Evolutionary conservation across 345 rosid species (phyloP).

Genomic region (Eutrema yunnanense): DNA sequence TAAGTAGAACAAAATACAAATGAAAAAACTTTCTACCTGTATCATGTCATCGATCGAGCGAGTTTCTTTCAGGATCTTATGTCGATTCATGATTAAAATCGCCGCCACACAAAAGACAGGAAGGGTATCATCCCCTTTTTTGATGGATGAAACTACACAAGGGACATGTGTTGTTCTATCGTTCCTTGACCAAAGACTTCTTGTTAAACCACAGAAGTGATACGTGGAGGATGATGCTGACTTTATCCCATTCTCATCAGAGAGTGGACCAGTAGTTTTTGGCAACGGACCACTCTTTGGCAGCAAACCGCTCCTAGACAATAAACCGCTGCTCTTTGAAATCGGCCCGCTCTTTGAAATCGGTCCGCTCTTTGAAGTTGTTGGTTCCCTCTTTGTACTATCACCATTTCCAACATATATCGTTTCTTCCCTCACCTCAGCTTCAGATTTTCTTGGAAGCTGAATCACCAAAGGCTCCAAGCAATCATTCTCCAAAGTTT

Average conservation of each 20-base stretch:
- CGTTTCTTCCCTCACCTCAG: slow-evolving; percentile 40
- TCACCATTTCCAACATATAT: slow-evolving; percentile 36
- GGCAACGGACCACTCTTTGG: slow-evolving; percentile 35
- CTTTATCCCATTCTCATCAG: slow-evolving; percentile 44
- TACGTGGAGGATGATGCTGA: slow-evolving; percentile 36
- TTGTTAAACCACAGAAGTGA: slow-evolving; percentile 74
- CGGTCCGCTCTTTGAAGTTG: slow-evolving; percentile 29
- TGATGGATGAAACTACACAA: slow-evolving; percentile 44
- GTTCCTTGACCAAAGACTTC: slow-evolving; percentile 61
- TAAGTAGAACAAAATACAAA: background rate
- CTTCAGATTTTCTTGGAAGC: slow-evolving; percentile 40
- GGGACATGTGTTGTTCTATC: slow-evolving; percentile 43
- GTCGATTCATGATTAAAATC: slow-evolving; percentile 80
- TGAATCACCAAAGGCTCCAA: slow-evolving; percentile 63
- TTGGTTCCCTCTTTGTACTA: slow-evolving; percentile 18
- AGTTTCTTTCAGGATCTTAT: slow-evolving; percentile 76
- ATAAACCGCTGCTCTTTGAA: slow-evolving; percentile 33
- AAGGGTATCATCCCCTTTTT: slow-evolving; percentile 58
- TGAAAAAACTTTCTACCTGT: slow-evolving; percentile 43
- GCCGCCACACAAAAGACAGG: slow-evolving; percentile 94
- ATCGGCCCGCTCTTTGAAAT: slow-evolving; percentile 28
- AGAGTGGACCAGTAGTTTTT: slow-evolving; percentile 32
- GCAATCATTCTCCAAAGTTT: slow-evolving; percentile 61
- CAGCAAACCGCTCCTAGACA: slow-evolving; percentile 35
- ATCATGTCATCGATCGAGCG: slow-evolving; percentile 87